Conservation (phyloP, 2,329 filamentous ascomycete genomes). For the Rutstroemia sp. region DNA sequence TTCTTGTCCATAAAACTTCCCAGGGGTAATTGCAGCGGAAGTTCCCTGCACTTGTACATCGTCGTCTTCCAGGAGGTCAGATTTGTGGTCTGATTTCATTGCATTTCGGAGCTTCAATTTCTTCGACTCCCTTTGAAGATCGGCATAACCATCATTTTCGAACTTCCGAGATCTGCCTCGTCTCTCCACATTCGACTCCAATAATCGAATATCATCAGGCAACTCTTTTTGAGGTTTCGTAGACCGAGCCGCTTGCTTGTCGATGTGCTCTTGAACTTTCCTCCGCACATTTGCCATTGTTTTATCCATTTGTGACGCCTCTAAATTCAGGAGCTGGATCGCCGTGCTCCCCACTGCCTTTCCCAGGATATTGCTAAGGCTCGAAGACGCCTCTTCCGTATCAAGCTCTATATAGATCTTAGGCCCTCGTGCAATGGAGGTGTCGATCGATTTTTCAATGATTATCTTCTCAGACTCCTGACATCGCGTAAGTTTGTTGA, state of each 20-base stretch:
- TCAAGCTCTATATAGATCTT: background rate
- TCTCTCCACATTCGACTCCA: background rate
- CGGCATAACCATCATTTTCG: background rate
- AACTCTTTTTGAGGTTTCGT: background rate
- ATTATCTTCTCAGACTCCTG: background rate
- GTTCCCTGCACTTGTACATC: background rate
- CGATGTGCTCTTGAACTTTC: background rate
- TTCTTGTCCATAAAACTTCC: constrained; percentile 1
- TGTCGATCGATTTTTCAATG: background rate
- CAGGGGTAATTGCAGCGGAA: background rate
- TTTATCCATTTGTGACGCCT: background rate
- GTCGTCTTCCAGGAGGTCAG: background rate
- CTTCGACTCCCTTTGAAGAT: background rate
- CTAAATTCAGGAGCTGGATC: background rate
- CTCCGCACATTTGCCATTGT: background rate
- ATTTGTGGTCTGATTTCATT: background rate
- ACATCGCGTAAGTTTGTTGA: background rate
- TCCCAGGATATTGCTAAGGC: background rate
- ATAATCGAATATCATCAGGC: background rate
- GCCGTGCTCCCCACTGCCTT: too few relatives aligned
- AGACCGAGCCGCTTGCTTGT: background rate
- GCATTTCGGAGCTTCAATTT: background rate
- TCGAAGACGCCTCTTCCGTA: background rate
- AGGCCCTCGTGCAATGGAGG: background rate
- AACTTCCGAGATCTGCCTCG: background rate